Base-by-base conservation (phyloP, 345 rosid species). In the Salix purpurea region DNA sequence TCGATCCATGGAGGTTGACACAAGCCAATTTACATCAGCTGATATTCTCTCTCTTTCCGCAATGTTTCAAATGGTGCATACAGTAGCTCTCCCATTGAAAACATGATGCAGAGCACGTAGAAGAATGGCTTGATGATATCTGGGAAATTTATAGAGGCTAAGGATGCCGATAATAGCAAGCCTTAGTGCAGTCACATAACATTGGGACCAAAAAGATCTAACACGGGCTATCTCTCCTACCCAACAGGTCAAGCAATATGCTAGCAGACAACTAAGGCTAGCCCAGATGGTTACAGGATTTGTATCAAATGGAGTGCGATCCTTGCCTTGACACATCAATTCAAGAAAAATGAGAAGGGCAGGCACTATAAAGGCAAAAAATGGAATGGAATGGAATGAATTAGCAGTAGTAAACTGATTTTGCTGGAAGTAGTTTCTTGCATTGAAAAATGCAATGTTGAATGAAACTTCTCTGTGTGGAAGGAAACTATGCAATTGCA, bases 251-350 rank as follows among this genome's bases (percentile, higher is more conserved):
- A 73, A 39, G 58, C 68, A 40, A 62, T 73, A 73, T 60, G 76
- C 68, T 24, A 42, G 76, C 56, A 73, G 64, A 44, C 76, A 73
- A 61, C 39, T 18, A 60, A 40, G 30, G 67, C 36, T 15, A 7
- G 37, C 16, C 23, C 36, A 73, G 39, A 62, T 73, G 76, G 76
- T 19, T 24, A 26, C 8, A 50, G 76, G 54, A 42, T 73, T 67
- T 40, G 68, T 40, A 61, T 61, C 68, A 40, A 73, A 73, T 39
- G 76, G 76, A n/a, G 76, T 60, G 7, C 42, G n/a, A 30, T 39
- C 56, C 50, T 24, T 60, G 24, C 76, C 76, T 6, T 37, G 67
- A 26, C 40, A 73, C 67, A 54, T 61, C 19, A 61, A 19, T 65
- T 73, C 40, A 73, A 73, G 68, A 6, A 73, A 73, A 23, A 61